phyloP scores from a whole-genome alignment of 208 protist genomes.

The Leishmania tropica region DNA sequence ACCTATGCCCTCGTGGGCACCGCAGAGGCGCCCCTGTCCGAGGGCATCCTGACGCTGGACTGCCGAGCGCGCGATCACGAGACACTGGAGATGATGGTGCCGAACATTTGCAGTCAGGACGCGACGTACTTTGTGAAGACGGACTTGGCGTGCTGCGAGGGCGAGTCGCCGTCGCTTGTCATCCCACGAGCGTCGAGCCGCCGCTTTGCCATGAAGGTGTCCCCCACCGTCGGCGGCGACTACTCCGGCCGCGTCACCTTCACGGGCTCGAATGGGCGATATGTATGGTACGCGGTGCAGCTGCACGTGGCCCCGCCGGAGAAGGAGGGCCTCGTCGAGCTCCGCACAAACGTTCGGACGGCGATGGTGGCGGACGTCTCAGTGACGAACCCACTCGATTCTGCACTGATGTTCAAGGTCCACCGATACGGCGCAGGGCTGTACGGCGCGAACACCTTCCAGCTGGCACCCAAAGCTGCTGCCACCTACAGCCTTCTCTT shows the following conservation, averaged over 20 bases:
- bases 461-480: constrained; percentile 46
- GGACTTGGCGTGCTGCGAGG: constrained; percentile 85
- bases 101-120: constrained; percentile 74
- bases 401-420: constrained; percentile 78
- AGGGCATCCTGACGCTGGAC: constrained; percentile 78
- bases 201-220: constrained; percentile 80
- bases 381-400: constrained; percentile 84
- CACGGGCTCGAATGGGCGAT: constrained; percentile 67
- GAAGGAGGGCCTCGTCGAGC: constrained; percentile 84
- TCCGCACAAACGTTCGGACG: constrained; percentile 81
- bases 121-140: constrained; percentile 81
- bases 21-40: constrained; percentile 88
- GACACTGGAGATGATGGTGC: constrained; percentile 63
- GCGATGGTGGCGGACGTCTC: constrained; percentile 86
- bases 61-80: constrained; percentile 80
- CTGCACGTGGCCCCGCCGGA: constrained; percentile 81
- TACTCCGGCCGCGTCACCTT: constrained; percentile 88
- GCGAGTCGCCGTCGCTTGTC: constrained; percentile 62
- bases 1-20: constrained; percentile 86
- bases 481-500: constrained; percentile 85
- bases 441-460: constrained; percentile 73
- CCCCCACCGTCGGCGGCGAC: constrained; percentile 81
- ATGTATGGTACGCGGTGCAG: constrained; percentile 92
- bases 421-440: constrained; percentile 75
- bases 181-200: constrained; percentile 44